Evolutionary conservation across 768 basidiomycete species (phyloP).

Genomic region (Phylloporus rhodoxanthus): DNA sequence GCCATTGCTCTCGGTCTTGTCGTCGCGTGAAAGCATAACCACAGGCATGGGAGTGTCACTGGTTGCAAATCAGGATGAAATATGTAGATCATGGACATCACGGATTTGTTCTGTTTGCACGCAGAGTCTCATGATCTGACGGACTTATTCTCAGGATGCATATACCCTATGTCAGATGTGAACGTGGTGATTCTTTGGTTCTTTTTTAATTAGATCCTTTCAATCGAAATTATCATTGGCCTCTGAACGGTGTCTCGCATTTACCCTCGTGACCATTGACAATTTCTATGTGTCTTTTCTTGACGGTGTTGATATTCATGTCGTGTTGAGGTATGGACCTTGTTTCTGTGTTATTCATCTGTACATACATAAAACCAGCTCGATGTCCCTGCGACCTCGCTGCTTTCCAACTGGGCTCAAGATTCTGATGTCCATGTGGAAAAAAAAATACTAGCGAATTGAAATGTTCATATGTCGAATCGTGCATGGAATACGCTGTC

Average conservation of each 20-base stretch:
- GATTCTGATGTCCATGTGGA: no score
- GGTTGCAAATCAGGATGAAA: not conserved
- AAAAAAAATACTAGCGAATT: no score
- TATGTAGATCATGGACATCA: not conserved
- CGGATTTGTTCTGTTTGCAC: not conserved
- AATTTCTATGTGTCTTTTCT: not conserved
- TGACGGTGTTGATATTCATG: not conserved
- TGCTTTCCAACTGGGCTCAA: no score
- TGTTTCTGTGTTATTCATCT: not conserved
- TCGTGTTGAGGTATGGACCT: slow-evolving; percentile 4
- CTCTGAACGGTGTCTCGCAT: not conserved
- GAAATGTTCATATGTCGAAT: no score
- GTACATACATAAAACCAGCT: no score
- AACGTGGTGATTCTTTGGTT: slow-evolving; percentile 1
- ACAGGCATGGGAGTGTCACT: not conserved
- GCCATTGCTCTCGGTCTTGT: slow-evolving; percentile 24
- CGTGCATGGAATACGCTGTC: no score
- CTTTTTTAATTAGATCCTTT: not conserved
- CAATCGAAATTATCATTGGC: not conserved
- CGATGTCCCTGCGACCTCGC: no score
- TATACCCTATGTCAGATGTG: slow-evolving; percentile 14
- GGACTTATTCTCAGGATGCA: not conserved
- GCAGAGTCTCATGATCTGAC: slow-evolving; percentile 1
- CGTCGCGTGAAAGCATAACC: slow-evolving; percentile 19
- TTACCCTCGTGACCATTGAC: not conserved